phyloP scores from a whole-genome alignment of 2,329 filamentous ascomycete genomes.

The Clonostachys sp. region DNA sequence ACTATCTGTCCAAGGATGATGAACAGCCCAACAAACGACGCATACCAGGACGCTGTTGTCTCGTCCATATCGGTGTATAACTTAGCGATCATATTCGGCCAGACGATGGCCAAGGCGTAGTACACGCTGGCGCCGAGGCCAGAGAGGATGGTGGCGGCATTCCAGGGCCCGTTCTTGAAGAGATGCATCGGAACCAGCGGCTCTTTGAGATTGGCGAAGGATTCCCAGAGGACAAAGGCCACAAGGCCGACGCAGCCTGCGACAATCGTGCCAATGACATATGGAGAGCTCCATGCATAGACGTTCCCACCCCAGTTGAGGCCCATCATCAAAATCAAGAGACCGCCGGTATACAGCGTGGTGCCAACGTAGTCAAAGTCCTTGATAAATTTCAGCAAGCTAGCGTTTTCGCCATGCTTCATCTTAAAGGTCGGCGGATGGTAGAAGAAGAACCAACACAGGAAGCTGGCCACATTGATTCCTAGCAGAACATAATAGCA shows the following conservation, averaged over 20 bases:
- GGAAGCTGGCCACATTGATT: conserved; percentile 16
- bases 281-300: conserved; percentile 22
- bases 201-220: conserved; percentile 17
- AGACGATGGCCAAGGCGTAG: conserved; percentile 29
- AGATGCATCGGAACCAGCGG: conserved; percentile 27
- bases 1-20: conserved; percentile 16
- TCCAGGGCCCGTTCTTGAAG: conserved; percentile 23
- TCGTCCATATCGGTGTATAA: conserved; percentile 17
- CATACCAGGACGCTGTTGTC: conserved; percentile 15
- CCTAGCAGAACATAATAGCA: conserved; percentile 25
- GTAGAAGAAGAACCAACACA: conserved; percentile 18
- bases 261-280: conserved; percentile 20
- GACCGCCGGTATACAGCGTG: conserved; percentile 14
- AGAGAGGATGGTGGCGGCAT: conserved; percentile 19
- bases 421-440: conserved; percentile 22
- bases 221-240: conserved; percentile 18
- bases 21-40: conserved; percentile 18
- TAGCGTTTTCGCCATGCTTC: conserved; percentile 17
- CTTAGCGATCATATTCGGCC: conserved; percentile 24
- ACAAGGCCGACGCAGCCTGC: conserved; percentile 13
- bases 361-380: conserved; percentile 24
- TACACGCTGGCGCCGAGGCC: conserved; percentile 28
- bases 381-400: conserved; percentile 13
- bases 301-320: conserved; percentile 17
- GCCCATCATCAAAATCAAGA: conserved; percentile 15